A percentile compares a stretch with the other conserved stretches of the same genome.
Conservation (phyloP, 2,329 filamentous ascomycete species). For the Venturiaceae sp. region DNA sequence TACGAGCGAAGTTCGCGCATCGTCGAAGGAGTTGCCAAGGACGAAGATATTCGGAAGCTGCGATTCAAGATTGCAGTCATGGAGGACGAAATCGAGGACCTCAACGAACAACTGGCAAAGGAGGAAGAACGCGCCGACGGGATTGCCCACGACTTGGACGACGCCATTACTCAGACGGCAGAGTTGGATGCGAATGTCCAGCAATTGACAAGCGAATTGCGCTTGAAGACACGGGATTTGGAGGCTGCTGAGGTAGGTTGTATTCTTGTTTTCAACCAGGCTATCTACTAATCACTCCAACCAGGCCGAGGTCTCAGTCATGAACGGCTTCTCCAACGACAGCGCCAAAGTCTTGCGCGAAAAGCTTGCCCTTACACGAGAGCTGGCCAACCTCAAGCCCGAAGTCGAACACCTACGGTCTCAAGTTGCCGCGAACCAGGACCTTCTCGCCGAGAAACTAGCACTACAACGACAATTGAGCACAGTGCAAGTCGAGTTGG, state of each 20-base stretch:
- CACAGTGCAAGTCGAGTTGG: constrained; percentile 69
- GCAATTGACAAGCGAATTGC: constrained; percentile 40
- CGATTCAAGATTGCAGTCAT: constrained; percentile 61
- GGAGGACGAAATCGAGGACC: constrained; percentile 61
- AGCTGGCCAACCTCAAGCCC: constrained; percentile 47
- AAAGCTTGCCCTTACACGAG: constrained; percentile 51
- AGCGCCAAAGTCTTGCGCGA: constrained; percentile 61
- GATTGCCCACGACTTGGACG: constrained; percentile 40
- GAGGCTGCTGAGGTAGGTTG: constrained; percentile 46
- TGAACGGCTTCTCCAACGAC: constrained; percentile 47
- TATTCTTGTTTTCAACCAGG: constrained; percentile 35
- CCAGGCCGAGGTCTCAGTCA: constrained; percentile 61
- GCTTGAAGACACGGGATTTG: constrained; percentile 43
- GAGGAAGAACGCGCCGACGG: constrained; percentile 51
- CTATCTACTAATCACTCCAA: background rate
- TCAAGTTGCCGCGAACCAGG: constrained; percentile 52
- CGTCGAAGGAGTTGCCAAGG: constrained; percentile 58
- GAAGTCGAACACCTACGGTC: constrained; percentile 53
- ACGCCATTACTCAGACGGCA: constrained; percentile 35
- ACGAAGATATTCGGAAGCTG: constrained; percentile 64
- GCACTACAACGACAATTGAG: constrained; percentile 68
- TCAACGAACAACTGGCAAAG: constrained; percentile 53
- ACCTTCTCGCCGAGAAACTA: constrained; percentile 67
- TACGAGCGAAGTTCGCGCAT: constrained; percentile 58
- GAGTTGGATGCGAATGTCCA: constrained; percentile 35